Percentiles rank a stretch among this genome's conserved stretches.
Conservation (phyloP, 441 rosid genomes). For the Erodium texanum region DNA sequence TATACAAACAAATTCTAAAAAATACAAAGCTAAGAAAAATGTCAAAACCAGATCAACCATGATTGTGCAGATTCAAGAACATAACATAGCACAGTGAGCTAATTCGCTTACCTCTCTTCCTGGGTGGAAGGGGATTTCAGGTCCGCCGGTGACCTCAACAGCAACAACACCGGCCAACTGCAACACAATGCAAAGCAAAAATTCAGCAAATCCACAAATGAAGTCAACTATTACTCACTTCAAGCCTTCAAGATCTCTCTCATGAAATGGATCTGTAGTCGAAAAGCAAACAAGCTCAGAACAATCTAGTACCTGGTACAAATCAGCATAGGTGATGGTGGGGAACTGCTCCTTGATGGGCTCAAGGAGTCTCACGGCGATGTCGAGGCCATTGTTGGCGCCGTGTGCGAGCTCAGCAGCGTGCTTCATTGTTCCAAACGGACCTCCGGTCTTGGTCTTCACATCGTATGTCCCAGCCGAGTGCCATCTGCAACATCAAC, state of each 20-base stretch:
- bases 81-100: not conserved
- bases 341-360: conserved; percentile 7
- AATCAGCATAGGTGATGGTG: not conserved
- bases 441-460: conserved; percentile 7
- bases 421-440: not conserved
- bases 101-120: conserved; percentile 50
- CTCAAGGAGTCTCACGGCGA: not conserved
- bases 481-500: conserved; percentile 2
- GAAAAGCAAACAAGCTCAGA: not conserved
- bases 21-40: too few species aligned
- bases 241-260: not conserved
- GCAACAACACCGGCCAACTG: conserved; percentile 93
- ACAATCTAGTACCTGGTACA: not conserved
- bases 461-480: not conserved
- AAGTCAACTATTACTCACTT: not conserved
- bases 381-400: conserved; percentile 5
- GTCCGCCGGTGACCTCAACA: conserved; percentile 88
- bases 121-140: conserved; percentile 89
- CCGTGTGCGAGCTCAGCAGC: not conserved
- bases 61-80: too few species aligned
- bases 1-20: too few species aligned
- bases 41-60: not conserved
- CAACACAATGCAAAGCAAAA: not conserved
- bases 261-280: not conserved
- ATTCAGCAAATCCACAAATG: not conserved